A percentile compares a stretch with the other conserved stretches of the same genome.
Conservation (phyloP, 2,329 filamentous ascomycete genomes). For the Phoma sp. region DNA sequence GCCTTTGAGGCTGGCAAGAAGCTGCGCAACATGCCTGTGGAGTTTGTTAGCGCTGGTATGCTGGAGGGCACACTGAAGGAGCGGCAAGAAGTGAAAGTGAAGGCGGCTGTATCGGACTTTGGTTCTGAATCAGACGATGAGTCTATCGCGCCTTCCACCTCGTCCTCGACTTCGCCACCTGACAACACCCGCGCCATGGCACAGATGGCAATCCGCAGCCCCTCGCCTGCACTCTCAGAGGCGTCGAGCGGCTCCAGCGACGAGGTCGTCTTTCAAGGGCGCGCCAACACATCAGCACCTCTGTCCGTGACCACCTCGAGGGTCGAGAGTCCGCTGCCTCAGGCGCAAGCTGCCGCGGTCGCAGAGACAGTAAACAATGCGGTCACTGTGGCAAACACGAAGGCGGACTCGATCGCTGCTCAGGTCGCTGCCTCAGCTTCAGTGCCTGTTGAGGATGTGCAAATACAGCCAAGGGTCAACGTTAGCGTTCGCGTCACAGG, state of each 20-base stretch:
- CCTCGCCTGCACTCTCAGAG: conserved; percentile 42
- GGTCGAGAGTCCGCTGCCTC: conserved; percentile 10
- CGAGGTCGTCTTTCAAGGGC: conserved; percentile 61
- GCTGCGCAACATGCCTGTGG: conserved; percentile 62
- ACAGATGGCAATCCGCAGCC: conserved; percentile 44
- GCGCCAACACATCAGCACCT: conserved; percentile 20
- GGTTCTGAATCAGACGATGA: conserved; percentile 20
- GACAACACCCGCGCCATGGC: conserved; percentile 37
- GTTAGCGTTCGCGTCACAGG: conserved; percentile 19
- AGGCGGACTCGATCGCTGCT: conserved; percentile 3
- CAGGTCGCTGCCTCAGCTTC: conserved; percentile 6
- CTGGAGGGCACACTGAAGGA: conserved; percentile 45
- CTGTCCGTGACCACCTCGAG: conserved; percentile 6
- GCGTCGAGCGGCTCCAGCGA: conserved; percentile 54
- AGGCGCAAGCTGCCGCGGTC: conserved; percentile 3
- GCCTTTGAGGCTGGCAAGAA: conserved; percentile 55
- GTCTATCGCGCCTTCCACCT: conserved; percentile 20
- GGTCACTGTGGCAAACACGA: background rate
- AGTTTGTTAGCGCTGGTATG: conserved; percentile 66
- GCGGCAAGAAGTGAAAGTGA: conserved; percentile 25
- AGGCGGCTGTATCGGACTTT: conserved; percentile 11
- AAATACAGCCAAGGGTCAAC: conserved; percentile 10
- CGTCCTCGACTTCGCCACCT: conserved; percentile 20
- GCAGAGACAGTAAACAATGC: background rate
- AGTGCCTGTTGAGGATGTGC: conserved; percentile 6